Percentiles rank a stretch among this genome's conserved stretches.
phyloP scores from a whole-genome alignment of 495 filamentous ascomycete species.

The Xylaria longipes region DNA sequence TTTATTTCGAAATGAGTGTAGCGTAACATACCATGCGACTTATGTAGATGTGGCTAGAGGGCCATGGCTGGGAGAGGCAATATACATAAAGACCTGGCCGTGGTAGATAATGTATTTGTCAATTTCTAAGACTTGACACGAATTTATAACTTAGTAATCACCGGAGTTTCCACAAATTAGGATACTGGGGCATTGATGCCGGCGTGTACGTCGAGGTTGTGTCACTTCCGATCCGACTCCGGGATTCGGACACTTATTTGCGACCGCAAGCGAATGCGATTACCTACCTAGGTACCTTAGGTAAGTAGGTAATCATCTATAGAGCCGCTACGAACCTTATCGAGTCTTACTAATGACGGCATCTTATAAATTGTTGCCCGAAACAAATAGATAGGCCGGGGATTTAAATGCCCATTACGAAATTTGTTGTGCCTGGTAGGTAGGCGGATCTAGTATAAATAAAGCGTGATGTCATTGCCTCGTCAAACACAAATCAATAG shows the following conservation, averaged over 20 bases:
- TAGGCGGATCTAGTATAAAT: neutral
- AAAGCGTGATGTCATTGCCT: constrained; percentile 1
- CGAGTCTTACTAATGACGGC: constrained; percentile 4
- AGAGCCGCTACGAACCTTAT: neutral
- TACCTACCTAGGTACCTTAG: neutral
- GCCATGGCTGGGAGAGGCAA: neutral
- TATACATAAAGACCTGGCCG: neutral
- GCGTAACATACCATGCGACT: neutral
- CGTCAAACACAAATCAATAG: neutral
- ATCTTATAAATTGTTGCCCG: neutral
- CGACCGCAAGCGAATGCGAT: neutral
- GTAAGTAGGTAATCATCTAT: neutral
- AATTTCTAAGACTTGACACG: neutral
- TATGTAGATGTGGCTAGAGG: neutral
- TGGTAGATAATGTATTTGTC: neutral
- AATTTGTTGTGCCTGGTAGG: neutral
- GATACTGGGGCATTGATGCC: neutral
- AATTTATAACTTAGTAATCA: neutral
- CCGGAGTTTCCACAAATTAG: neutral
- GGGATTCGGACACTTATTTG: constrained; percentile 14
- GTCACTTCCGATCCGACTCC: neutral
- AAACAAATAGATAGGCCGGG: neutral
- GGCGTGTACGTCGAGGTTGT: neutral
- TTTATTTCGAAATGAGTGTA: too few species aligned
- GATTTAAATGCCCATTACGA: neutral